Conservation (phyloP, 306 rosid species). For the Coriaria nepalensis region DNA sequence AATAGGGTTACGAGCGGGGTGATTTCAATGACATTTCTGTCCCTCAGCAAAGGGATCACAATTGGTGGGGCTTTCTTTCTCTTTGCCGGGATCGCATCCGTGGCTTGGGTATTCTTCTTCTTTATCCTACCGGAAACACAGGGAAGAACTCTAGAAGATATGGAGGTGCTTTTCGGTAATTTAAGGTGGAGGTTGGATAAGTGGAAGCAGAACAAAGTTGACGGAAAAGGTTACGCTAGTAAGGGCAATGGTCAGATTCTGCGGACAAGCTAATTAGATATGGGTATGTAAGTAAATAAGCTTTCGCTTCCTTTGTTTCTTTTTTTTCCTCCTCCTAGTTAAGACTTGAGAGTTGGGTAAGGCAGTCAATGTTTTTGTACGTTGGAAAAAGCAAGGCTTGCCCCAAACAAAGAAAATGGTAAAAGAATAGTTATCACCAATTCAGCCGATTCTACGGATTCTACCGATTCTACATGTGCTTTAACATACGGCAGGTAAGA, state of each 20-base stretch:
- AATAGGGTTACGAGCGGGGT: constrained; percentile 45
- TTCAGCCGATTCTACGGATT: too few species aligned
- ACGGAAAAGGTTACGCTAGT: too few species aligned
- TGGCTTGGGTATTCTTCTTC: constrained; percentile 38
- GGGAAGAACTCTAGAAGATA: constrained; percentile 49
- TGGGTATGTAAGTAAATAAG: neutral
- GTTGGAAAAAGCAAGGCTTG: too few species aligned
- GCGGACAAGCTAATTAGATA: constrained; percentile 11
- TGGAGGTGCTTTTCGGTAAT: constrained; percentile 47
- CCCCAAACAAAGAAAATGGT: too few species aligned
- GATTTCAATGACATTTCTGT: constrained; percentile 41
- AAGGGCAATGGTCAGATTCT: constrained; percentile 18
- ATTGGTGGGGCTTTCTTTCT: constrained; percentile 54
- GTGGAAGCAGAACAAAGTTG: neutral
- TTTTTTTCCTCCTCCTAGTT: too few species aligned
- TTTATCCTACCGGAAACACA: constrained; percentile 39
- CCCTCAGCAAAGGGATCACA: constrained; percentile 26
- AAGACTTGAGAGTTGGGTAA: too few species aligned
- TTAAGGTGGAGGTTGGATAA: neutral
- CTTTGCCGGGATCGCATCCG: constrained; percentile 11
- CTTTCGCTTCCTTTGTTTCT: too few species aligned
- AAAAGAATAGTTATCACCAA: too few species aligned
- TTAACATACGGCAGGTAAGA: too few species aligned
- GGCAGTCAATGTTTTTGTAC: too few species aligned
- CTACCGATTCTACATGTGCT: too few species aligned